A percentile compares a stretch with the other conserved stretches of the same genome.
Conservation (phyloP, 805 yeast genomes). For the Komagataella mondaviorum region DNA sequence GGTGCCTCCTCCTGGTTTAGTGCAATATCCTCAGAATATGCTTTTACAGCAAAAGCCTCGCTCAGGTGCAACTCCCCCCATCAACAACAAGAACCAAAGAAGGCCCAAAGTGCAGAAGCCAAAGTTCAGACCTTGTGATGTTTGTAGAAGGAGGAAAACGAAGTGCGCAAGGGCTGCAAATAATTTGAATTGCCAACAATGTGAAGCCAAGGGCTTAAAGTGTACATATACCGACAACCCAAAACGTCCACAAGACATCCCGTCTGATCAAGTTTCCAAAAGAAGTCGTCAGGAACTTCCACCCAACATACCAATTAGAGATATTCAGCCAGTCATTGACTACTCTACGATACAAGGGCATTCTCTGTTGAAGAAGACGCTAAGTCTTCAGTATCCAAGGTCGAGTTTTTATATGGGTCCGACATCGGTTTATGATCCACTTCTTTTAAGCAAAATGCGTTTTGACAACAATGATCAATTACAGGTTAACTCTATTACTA, state of each 20-base stretch:
- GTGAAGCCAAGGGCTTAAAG: constrained; percentile 58
- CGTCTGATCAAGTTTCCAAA: constrained; percentile 12
- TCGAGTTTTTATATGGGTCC: constrained; percentile 85
- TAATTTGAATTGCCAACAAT: constrained; percentile 54
- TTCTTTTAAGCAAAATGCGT: constrained; percentile 49
- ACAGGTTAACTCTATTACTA: constrained; percentile 48
- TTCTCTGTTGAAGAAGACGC: constrained; percentile 52
- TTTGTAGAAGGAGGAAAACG: constrained; percentile 68
- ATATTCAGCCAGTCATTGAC: constrained; percentile 50
- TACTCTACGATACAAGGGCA: constrained; percentile 51
- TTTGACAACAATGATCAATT: constrained; percentile 71
- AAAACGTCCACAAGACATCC: constrained; percentile 9
- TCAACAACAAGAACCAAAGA: background rate
- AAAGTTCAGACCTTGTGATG: constrained; percentile 62
- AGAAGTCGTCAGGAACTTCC: constrained; percentile 19
- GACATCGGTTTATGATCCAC: constrained; percentile 70
- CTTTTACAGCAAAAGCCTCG: background rate
- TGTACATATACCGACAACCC: constrained; percentile 52
- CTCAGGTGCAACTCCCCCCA: background rate
- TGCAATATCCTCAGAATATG: background rate
- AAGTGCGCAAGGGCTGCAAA: constrained; percentile 64
- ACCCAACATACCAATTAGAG: constrained; percentile 29
- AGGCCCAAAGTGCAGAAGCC: constrained; percentile 4
- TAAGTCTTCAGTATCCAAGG: constrained; percentile 76
- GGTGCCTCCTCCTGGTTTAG: background rate